Evolutionary conservation across 2,329 filamentous ascomycete species (phyloP), one percentile per base, ranked within the genome.

Genomic region (Cercospora citrullina): DNA sequence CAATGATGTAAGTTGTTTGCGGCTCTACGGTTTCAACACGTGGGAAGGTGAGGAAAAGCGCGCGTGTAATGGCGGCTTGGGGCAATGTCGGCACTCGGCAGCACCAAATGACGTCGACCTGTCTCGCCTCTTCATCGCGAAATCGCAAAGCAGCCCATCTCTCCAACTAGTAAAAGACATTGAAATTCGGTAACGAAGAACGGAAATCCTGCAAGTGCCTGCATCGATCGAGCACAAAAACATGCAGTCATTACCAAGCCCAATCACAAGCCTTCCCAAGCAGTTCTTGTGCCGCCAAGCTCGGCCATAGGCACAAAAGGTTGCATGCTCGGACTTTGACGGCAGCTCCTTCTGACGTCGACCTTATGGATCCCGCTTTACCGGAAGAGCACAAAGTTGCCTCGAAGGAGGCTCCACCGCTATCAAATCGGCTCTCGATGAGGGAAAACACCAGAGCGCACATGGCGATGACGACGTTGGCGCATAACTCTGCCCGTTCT

Each of bases 391-490:
- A 36, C 55, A 59, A 59, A 33, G 28, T 59, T 36, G 16, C 30
- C 28, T 33, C 5, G 9, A 21, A 10, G 31, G 28, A 31, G 28
- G n/a, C 60, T 62, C 60, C 60, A 62, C 60, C 36, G 36, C 36
- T 51, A 8, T 31, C 55, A 16, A 12, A 36, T 59, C 55, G 55
- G 55, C 55, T 12, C 28, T 28, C 55, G 28, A 59, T 59, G 31
- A 23, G 4, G 60, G 39, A 16, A 28, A 5, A n/a, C 23, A 53
- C 23, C 51, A 64, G 48, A 36, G 53, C 9, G 57, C 55, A 65
- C 63, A 60, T 65, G 39, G 63, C 66, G 61, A 68, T 68, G 66
- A 68, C 66, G 66, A 64, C 60, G 57, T 36, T 60, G 21, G 36
- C 39, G 55, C 33, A 45, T 53, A 31, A 60, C 10, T 60, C 18